phyloP scores from a whole-genome alignment of 306 rosid species.

The Trifolium dubium region DNA sequence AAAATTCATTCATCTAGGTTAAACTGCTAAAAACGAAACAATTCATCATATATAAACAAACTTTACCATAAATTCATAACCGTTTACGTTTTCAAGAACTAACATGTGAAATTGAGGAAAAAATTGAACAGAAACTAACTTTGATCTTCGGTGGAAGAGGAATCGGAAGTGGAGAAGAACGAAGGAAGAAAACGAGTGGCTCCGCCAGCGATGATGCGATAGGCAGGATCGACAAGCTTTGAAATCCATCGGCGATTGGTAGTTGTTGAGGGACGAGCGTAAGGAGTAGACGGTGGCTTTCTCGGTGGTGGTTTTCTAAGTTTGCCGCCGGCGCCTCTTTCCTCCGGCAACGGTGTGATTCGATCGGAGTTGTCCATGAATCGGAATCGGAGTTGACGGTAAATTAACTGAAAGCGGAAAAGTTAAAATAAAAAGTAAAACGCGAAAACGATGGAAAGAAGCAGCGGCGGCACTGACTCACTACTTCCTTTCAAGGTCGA shows the following conservation, averaged over 20 bases:
- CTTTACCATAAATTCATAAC: neutral
- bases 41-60: no score
- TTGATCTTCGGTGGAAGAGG: neutral
- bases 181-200: slow-evolving; percentile 67
- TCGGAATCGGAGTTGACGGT: neutral
- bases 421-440: neutral
- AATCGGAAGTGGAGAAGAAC: slow-evolving; percentile 48
- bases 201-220: slow-evolving; percentile 65
- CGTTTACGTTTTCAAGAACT: neutral
- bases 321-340: slow-evolving; percentile 50
- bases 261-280: slow-evolving; percentile 33
- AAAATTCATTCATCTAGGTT: neutral
- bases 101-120: no score
- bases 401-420: neutral
- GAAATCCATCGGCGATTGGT: slow-evolving; percentile 65
- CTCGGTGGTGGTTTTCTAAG: slow-evolving; percentile 50
- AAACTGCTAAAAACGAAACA: no score
- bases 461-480: neutral
- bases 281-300: slow-evolving; percentile 40
- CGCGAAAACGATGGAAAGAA: neutral
- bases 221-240: slow-evolving; percentile 81
- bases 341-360: neutral
- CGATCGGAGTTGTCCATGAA: slow-evolving; percentile 34
- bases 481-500: neutral
- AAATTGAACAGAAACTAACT: no score